Base-by-base conservation (phyloP, 2,329 filamentous ascomycete species). In the Fusarium tricinctum region DNA sequence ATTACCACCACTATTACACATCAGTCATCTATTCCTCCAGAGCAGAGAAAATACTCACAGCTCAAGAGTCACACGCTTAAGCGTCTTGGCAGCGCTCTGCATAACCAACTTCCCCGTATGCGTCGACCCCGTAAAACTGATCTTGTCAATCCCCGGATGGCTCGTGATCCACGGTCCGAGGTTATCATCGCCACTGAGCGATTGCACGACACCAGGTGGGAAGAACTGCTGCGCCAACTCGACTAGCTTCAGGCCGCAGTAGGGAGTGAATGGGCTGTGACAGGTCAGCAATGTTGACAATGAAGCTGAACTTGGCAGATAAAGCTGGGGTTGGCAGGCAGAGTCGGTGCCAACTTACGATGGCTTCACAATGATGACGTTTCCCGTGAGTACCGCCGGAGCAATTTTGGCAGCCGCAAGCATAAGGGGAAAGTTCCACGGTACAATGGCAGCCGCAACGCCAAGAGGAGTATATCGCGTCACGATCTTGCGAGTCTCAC, bases 61-160 rank as follows among this genome's bases (percentile, higher is more conserved):
- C 75, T 90, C 88, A 15, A 90, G 82, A 2, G 85, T 88, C 20
- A 88, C 82, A 40, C 87, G 80, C 81, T 89, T 90, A 26, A 91
- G 77, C 0, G 86, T 88, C 73, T 83, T 82, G 23, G 84, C 80
- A 52, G 82, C 83, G n/a, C 81, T 83, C 56, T 82, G 82, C 81
- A 88, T 85, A 54, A 91, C 85, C 75, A 83, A 84, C 80, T 89
- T 89, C 12, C 88, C 88, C 0, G 86, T 89, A 0, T 81, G 80
- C 8, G 82, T 86, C 13, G 86, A 89, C 4, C 89, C 88, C 0
- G 89, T 91, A 77, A 91, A 91, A 68, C 81, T 83, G 73, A 91
- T 85, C 81, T 89, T 91, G 58, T 84, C 81, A 56, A 90, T 83
- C 20, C 81, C 85, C 0, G 86, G 86, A 70, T 91, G 88, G n/a